These are phyloP conservation scores for Vitis riparia DNA, from an alignment of 164 flowering plant species.

Conservation along the genomic window DNA sequence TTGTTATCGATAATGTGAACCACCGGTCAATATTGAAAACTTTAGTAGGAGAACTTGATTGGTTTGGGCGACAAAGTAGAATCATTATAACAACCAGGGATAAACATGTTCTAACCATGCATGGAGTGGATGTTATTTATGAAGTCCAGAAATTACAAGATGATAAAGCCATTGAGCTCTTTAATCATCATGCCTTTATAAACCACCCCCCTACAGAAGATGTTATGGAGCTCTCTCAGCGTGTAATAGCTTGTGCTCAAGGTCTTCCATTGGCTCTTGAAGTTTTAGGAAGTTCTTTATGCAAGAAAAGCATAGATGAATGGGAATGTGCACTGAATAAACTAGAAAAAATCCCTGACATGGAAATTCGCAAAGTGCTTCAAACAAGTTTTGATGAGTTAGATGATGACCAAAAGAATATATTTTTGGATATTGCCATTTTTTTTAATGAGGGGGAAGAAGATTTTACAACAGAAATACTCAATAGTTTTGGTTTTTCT, in stretches of 20 bases:
- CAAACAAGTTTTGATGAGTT: conserved; percentile 3
- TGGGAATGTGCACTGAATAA: conserved; percentile 4
- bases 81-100: conserved; percentile 16
- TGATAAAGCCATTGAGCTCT: conserved; percentile 10
- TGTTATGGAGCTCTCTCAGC: background rate
- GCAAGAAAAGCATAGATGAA: background rate
- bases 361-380: background rate
- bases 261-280: conserved; percentile 14
- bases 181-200: conserved; percentile 7
- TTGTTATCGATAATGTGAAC: conserved; percentile 1
- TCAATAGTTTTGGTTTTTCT: no score
- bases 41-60: background rate
- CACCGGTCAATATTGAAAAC: background rate
- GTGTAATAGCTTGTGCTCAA: background rate
- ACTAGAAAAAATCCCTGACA: background rate
- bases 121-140: background rate
- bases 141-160: background rate
- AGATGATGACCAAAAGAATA: background rate
- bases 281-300: conserved; percentile 2
- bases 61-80: conserved; percentile 9
- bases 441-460: no score
- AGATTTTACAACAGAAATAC: no score
- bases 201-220: background rate
- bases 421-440: background rate
- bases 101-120: background rate